Evolutionary conservation across 2,329 filamentous ascomycete species (phyloP).

Genomic region (Venturia nashicola): DNA sequence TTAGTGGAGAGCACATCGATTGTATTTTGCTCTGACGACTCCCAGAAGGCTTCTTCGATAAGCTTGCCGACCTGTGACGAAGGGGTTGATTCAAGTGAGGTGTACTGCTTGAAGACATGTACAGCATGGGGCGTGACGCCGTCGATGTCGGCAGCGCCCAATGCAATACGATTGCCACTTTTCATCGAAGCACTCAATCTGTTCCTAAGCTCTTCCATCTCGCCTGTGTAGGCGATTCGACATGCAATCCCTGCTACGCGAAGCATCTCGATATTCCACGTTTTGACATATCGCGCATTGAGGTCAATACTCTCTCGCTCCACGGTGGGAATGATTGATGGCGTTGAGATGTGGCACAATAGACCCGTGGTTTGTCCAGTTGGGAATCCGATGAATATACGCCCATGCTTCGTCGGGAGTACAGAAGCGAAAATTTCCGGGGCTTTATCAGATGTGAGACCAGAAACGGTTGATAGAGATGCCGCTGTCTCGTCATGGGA

Average conservation of each 20-base stretch:
- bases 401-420: slow-evolving; percentile 74
- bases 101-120: slow-evolving; percentile 78
- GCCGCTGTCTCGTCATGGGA: slow-evolving; percentile 73
- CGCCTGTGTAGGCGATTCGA: slow-evolving; percentile 73
- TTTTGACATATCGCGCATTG: slow-evolving; percentile 87
- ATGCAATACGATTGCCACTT: slow-evolving; percentile 24
- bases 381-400: slow-evolving; percentile 94
- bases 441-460: slow-evolving; percentile 40
- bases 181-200: slow-evolving; percentile 37
- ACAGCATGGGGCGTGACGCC: slow-evolving; percentile 65
- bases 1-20: slow-evolving; percentile 83
- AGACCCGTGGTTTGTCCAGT: slow-evolving; percentile 94
- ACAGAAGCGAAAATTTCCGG: slow-evolving; percentile 83
- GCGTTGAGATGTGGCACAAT: slow-evolving; percentile 87
- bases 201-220: slow-evolving; percentile 65
- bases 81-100: slow-evolving; percentile 81
- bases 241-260: slow-evolving; percentile 83
- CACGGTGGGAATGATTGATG: slow-evolving; percentile 92
- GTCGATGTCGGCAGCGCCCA: slow-evolving; percentile 51
- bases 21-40: slow-evolving; percentile 65
- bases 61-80: slow-evolving; percentile 71
- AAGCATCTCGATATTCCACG: slow-evolving; percentile 91
- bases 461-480: slow-evolving; percentile 43
- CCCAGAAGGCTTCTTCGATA: slow-evolving; percentile 95
- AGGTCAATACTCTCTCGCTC: slow-evolving; percentile 94